Conservation (phyloP, 495 filamentous ascomycete genomes). For the Neurospora sp. region DNA sequence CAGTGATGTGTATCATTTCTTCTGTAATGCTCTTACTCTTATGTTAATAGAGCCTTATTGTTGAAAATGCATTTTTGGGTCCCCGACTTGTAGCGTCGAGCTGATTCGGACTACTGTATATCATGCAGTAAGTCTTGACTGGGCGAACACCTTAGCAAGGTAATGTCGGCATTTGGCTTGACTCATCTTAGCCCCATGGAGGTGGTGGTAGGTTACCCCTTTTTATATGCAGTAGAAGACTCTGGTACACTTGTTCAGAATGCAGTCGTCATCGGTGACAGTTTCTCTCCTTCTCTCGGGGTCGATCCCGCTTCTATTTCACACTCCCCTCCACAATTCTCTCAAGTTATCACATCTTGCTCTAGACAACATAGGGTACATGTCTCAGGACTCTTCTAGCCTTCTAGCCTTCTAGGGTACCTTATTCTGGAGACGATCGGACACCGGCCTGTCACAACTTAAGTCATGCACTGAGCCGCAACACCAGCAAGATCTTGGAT, state of each 20-base stretch:
- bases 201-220: background rate
- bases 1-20: background rate
- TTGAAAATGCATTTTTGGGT: background rate
- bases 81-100: background rate
- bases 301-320: background rate
- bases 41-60: background rate
- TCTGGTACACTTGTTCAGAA: background rate
- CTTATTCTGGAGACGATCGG: background rate
- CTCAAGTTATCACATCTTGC: background rate
- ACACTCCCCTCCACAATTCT: background rate
- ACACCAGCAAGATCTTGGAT: background rate
- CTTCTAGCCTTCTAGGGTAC: background rate
- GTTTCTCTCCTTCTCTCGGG: background rate
- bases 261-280: background rate
- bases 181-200: background rate
- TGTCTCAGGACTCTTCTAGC: background rate
- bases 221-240: background rate
- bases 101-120: background rate
- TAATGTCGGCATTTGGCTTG: background rate
- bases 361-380: background rate
- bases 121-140: background rate
- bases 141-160: background rate
- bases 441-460: background rate
- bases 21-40: background rate
- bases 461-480: background rate